These are phyloP conservation scores for Trametes polyzona DNA, from an alignment of 1,284 basidiomycete genomes.

Conservation along the genomic window DNA sequence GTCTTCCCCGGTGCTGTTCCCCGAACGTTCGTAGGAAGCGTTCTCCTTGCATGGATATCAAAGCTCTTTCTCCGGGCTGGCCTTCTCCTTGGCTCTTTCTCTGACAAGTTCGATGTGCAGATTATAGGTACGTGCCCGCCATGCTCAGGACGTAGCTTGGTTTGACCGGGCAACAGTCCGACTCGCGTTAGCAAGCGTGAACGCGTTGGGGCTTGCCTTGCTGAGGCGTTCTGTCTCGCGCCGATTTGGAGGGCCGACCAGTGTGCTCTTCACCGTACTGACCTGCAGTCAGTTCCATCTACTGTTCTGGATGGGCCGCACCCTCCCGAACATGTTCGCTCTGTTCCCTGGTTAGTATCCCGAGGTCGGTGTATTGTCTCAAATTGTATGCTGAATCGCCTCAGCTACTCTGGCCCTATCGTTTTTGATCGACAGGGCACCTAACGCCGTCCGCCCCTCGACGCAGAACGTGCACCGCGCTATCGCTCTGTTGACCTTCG, in stretches of 20 bases:
- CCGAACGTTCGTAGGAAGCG: slow-evolving; percentile 81
- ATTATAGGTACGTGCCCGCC: slow-evolving; percentile 51
- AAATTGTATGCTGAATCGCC: background rate
- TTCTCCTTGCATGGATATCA: slow-evolving; percentile 60
- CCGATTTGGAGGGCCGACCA: slow-evolving; percentile 64
- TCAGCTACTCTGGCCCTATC: slow-evolving; percentile 70
- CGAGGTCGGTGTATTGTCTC: no score
- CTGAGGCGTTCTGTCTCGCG: slow-evolving; percentile 65
- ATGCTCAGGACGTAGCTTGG: no score
- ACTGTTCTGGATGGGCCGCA: slow-evolving; percentile 91
- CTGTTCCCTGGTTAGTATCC: slow-evolving; percentile 70
- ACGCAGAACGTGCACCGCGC: slow-evolving; percentile 41
- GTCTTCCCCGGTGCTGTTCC: slow-evolving; percentile 90
- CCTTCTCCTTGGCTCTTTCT: slow-evolving; percentile 44
- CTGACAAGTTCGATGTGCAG: slow-evolving; percentile 65
- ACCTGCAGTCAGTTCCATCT: slow-evolving; percentile 89
- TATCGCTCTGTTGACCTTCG: slow-evolving; percentile 62
- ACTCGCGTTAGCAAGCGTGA: slow-evolving; percentile 71
- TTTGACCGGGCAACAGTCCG: slow-evolving; percentile 55
- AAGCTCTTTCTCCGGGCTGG: slow-evolving; percentile 50
- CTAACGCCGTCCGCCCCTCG: slow-evolving; percentile 46
- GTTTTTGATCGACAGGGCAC: slow-evolving; percentile 53
- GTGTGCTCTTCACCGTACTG: slow-evolving; percentile 68
- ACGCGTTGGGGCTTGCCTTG: slow-evolving; percentile 67
- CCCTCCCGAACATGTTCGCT: slow-evolving; percentile 94